Base-by-base conservation (phyloP, 2,329 filamentous ascomycete genomes). In the Phialophora tarda region DNA sequence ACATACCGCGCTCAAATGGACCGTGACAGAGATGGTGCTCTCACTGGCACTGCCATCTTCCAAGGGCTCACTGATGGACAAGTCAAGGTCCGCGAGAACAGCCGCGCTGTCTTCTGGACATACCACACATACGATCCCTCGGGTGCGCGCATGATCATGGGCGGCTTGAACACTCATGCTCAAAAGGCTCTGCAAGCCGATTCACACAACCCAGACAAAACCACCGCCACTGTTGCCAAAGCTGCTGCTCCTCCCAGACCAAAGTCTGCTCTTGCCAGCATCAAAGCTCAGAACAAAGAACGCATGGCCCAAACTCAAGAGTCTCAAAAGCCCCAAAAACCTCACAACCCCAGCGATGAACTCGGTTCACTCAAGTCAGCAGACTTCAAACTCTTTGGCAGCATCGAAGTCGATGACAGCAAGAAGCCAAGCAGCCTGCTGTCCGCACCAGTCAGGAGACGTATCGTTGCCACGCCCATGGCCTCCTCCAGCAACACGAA, bases 11-110 rank as follows among this genome's bases (percentile, higher is more conserved):
- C 82, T 69, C 88, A 92, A 48, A 84, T 98, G 66, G 94, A 98
- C 76, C 92, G 96, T 74, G 86, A 86, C 0, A 93, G 93, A 50
- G 92, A 93, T 3, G 79, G 96, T 23, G 93, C 97, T 12, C 74
- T 92, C 30, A 86, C 96, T 14, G 92, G 96, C 71, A 96, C 96
- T 78, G 92, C 90, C 71, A 87, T 99, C 74, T 93, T 90, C 77
- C 96, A 93, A 76, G 91, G 94, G 0, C 84, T 99, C n/a, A 84
- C 84, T 24, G 95, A 99, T 80, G 84, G 94, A 12, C 97, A 98
- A 74, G 93, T 93, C 7, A 91, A 89, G 32, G 94, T 98, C 54
- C 88, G 95, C 73, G 93, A 97, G 78, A 89, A 88, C 70, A 94
- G 91, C 84, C 88, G 95, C 72, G 85, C 87, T 44, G 91, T 92